Base-by-base conservation (phyloP, 2,329 filamentous ascomycete genomes). In the Zasmidium cellare region DNA sequence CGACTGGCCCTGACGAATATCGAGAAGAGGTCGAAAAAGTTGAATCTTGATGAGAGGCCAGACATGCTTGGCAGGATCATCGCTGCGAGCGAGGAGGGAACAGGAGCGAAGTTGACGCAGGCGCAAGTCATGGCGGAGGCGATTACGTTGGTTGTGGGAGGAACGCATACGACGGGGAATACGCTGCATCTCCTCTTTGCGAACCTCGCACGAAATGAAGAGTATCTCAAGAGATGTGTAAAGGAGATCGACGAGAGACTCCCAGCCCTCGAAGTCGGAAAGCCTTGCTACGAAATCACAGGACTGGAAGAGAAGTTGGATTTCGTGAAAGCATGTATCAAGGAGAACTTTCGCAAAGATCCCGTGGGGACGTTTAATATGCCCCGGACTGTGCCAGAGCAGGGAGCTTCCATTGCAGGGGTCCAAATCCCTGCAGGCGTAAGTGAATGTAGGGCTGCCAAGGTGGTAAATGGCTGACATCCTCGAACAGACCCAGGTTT, bases 331-430 rank as follows among this genome's bases (percentile, higher is more conserved):
- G 48, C 49, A 23, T 57, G 55, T 41, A 52, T 52, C 18, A 44
- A 23, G 14, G 55, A 53, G 41, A 52, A 47, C 22, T 51, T 51
- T 24, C 35, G 48, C 2, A 57, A 22, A 20, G 46, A 41, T 20
- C 55, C 55, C 6, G 55, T 56, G 12, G 49, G 16, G 49, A 51
- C 50, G n/a, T 57, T 53, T 18, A 53, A 22, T 20, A 38, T 57
- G 48, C 50, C 50, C 3, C 35, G 49, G 49, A 45, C 46, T 14
- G 46, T 56, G 22, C 53, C 28, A 16, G 19, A n/a, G 16, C 28
- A 23, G 22, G 28, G 53, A 1, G 31, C 25, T 19, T 45, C 16
- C 16, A 56, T 56, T 38, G 46, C 46, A n/a, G 46, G 35, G 19
- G 20, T 50, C 23, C 16, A 50, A 16, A n/a, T 56, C 14, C 54